phyloP scores from a whole-genome alignment of 129 eudicot species.

The Helianthus annuus region HanXRQr2.0-SUNRISE NC_035446.2:118256035-118256534 shows the following conservation, averaged over 20 bases:
- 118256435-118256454: constrained; percentile 48
- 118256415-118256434: constrained; percentile 40
- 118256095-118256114: constrained; percentile 90
- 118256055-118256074: constrained; percentile 46
- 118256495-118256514: constrained; percentile 88
- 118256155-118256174: constrained; percentile 72
- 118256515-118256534: constrained; percentile 72
- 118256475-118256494: constrained; percentile 85
- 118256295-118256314: constrained; percentile 88
- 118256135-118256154: constrained; percentile 94
- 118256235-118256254: constrained; percentile 57
- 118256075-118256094: constrained; percentile 84
- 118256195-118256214: constrained; percentile 67
- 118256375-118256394: constrained; percentile 28
- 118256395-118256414: constrained; percentile 41
- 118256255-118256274: constrained; percentile 46
- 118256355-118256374: constrained; percentile 40
- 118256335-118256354: constrained; percentile 93
- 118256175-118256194: constrained; percentile 44
- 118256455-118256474: constrained; percentile 58
- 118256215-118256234: constrained; percentile 76
- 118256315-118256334: constrained; percentile 69
- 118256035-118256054: constrained; percentile 12
- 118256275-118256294: constrained; percentile 67
- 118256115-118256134: constrained; percentile 71